Evolutionary conservation across 2,329 filamentous ascomycete species (phyloP), one percentile per base, ranked within the genome.

Genomic region (Paraphoma chrysanthemicola): DNA sequence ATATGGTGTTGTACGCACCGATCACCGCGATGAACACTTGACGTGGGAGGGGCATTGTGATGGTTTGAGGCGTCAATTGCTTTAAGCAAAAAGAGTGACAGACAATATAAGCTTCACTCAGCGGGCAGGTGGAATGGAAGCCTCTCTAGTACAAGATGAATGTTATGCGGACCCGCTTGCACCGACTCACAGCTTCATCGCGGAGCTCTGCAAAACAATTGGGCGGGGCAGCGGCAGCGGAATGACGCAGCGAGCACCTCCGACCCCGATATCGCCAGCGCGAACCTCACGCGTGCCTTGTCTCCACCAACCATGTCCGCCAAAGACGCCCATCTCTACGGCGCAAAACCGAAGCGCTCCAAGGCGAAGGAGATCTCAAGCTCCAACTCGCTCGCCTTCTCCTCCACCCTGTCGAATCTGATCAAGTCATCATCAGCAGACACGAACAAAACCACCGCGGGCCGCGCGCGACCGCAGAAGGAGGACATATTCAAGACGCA

Each of bases 391-490:
- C 86, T 97, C 52, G 88, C 92, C 72, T 98, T 99, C 80, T 88
- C 90, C n/a, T 91, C 92, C 10, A 91, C 95, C 63, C 86, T 98
- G 60, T 90, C 90, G 66, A 91, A 89, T 44, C 87, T 97, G 53
- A 92, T 97, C 78, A 72, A 71, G 55, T 60, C 80, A 59, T 79
- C 83, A 33, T 75, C 83, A 23, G 63, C 79, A 18, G 69, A 80
- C 54, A 57, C 77, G 55, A 74, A 80, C n/a, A 78, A 73, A 46
- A 65, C 79, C 14, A 67, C 79, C 6, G 73, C 78, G n/a, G 83
- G 81, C 36, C 84, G 88, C 31, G 69, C 84, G 2, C 82, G 85
- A 36, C 77, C 86, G 5, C 79, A 79, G 29, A 92, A 91, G 76
- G 81, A 87, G 36, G 86, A 89, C 73, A 86, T 93, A 59, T 93